Evolutionary conservation across 129 eudicot genomes (phyloP).

Genomic region (Arctium lappa): DNA sequence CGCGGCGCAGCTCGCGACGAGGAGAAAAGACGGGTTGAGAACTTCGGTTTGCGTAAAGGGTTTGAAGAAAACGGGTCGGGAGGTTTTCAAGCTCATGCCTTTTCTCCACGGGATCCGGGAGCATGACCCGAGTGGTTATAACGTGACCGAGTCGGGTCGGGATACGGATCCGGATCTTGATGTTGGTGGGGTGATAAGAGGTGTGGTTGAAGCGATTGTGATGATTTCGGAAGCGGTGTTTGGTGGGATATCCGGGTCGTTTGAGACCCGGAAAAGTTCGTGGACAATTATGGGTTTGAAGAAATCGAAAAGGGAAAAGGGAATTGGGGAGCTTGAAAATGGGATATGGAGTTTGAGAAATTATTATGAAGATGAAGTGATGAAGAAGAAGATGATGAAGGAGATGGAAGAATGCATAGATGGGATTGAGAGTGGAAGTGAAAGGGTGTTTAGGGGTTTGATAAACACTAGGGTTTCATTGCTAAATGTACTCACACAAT

Average conservation of each 20-base stretch:
- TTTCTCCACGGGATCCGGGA: conserved; percentile 33
- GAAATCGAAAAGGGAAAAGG: conserved; percentile 37
- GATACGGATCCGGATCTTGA: conserved; percentile 31
- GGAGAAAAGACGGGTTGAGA: conserved; percentile 49
- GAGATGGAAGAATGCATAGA: conserved; percentile 62
- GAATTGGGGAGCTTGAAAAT: conserved; percentile 48
- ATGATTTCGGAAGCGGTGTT: conserved; percentile 51
- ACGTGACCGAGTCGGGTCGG: conserved; percentile 16
- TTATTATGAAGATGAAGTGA: conserved; percentile 38
- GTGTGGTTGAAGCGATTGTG: conserved; percentile 39
- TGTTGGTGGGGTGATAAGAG: conserved; percentile 41
- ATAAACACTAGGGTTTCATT: conserved; percentile 76
- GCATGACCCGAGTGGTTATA: neutral
- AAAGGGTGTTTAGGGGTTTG: conserved; percentile 73
- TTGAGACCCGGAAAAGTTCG: conserved; percentile 33
- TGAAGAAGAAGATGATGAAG: conserved; percentile 57
- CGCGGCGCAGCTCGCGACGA: conserved; percentile 53
- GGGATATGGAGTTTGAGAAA: conserved; percentile 49
- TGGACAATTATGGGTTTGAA: conserved; percentile 38
- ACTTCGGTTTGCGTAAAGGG: conserved; percentile 36
- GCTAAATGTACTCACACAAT: conserved; percentile 72
- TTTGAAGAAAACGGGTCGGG: conserved; percentile 48
- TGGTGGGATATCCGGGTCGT: conserved; percentile 43
- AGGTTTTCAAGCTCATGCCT: conserved; percentile 44
- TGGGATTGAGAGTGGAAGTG: conserved; percentile 68